phyloP scores from a whole-genome alignment of 345 rosid genomes.

The Aquilaria yunnanensis region DNA sequence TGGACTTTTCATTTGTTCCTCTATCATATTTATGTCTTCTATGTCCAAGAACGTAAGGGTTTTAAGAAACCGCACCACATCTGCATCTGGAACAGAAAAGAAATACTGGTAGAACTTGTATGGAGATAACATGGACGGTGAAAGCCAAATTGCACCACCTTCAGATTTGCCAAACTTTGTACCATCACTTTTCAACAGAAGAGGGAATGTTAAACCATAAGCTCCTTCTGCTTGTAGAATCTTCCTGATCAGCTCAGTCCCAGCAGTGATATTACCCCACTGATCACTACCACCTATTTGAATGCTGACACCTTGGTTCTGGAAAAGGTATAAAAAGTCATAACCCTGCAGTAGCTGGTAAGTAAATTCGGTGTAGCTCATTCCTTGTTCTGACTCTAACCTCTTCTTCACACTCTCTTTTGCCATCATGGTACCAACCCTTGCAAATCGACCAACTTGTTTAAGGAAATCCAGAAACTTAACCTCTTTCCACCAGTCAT shows the following conservation, averaged over 20 bases:
- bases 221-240: constrained; percentile 70
- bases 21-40: constrained; percentile 60
- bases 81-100: constrained; percentile 84
- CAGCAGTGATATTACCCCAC: constrained; percentile 96
- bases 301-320: constrained; percentile 69
- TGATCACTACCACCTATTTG: constrained; percentile 99
- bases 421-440: constrained; percentile 79
- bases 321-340: constrained; percentile 65
- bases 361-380: constrained; percentile 92
- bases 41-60: constrained; percentile 70
- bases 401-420: constrained; percentile 95
- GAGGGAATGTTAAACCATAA: constrained; percentile 88
- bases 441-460: constrained; percentile 73
- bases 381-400: constrained; percentile 87
- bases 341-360: constrained; percentile 93
- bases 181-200: constrained; percentile 80
- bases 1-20: constrained; percentile 55
- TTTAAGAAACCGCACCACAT: constrained; percentile 70
- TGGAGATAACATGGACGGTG: constrained; percentile 67
- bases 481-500: constrained; percentile 96
- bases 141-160: constrained; percentile 96
- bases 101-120: constrained; percentile 93
- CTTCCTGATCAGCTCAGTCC: constrained; percentile 82
- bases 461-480: constrained; percentile 71
- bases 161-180: constrained; percentile 97